A percentile compares a stretch with the other conserved stretches of the same genome.
These are phyloP conservation scores for Fusarium sp. DNA, from an alignment of 2,329 filamentous ascomycete species.

Conservation along the genomic window DNA sequence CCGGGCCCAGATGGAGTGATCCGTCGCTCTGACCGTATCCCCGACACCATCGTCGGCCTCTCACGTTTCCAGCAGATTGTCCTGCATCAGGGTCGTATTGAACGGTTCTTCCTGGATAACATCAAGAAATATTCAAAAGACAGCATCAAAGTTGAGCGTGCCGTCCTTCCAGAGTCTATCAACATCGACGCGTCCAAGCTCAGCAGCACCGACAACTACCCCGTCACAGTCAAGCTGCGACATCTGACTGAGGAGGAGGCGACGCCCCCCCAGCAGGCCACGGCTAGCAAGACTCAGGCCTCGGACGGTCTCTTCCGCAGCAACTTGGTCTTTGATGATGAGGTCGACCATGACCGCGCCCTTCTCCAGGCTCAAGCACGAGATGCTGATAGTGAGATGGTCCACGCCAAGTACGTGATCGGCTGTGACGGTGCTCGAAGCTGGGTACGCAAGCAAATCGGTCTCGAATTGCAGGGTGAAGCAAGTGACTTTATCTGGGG, in stretches of 20 bases:
- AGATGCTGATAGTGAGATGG: conserved; percentile 41
- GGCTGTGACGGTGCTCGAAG: conserved; percentile 75
- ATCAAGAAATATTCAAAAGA: conserved; percentile 52
- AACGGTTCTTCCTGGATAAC: conserved; percentile 71
- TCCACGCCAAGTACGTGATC: conserved; percentile 66
- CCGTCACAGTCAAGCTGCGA: conserved; percentile 6
- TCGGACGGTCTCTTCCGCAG: conserved; percentile 8
- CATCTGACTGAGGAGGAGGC: conserved; percentile 13
- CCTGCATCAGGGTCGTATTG: conserved; percentile 76
- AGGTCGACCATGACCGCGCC: conserved; percentile 61
- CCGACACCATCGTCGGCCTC: conserved; percentile 68
- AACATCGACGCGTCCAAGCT: neutral
- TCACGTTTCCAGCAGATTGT: conserved; percentile 72
- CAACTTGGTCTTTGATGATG: conserved; percentile 54
- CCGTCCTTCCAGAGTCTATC: neutral
- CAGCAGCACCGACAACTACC: neutral
- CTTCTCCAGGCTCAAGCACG: conserved; percentile 41
- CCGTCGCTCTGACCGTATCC: conserved; percentile 64
- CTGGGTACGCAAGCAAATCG: conserved; percentile 68
- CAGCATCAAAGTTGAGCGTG: neutral
- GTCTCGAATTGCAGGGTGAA: conserved; percentile 61
- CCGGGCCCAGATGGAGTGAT: conserved; percentile 1
- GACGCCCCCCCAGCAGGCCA: neutral
- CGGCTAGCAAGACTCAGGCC: conserved; percentile 3
- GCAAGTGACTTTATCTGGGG: conserved; percentile 63